Conservation (phyloP, 129 eudicot species). For the Lactuca sativa region DNA sequence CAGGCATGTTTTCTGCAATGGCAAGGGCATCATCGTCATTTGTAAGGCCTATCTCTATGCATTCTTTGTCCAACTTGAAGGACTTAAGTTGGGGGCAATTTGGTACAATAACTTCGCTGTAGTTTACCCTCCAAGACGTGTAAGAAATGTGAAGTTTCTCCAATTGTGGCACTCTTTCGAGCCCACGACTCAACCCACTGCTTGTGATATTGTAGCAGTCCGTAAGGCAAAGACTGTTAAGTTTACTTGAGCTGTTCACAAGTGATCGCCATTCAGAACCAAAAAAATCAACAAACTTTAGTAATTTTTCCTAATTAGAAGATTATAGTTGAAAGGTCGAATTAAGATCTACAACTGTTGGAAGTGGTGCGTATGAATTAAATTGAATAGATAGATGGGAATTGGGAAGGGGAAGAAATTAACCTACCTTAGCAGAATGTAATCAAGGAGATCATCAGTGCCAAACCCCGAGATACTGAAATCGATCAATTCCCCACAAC, state of each 20-base stretch:
- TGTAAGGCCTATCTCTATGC: too few species aligned
- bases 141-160: conserved; percentile 42
- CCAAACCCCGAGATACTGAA: neutral
- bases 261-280: neutral
- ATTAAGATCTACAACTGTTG: too few species aligned
- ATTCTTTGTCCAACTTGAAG: conserved; percentile 29
- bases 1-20: conserved; percentile 41
- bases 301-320: neutral
- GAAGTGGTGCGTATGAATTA: neutral
- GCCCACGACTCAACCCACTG: conserved; percentile 26
- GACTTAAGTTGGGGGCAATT: conserved; percentile 31
- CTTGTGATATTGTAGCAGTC: conserved; percentile 16
- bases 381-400: neutral
- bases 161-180: conserved; percentile 31
- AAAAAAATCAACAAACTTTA: neutral
- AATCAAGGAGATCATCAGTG: neutral
- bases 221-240: conserved; percentile 33
- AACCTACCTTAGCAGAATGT: neutral
- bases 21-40: conserved; percentile 45
- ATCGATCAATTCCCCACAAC: neutral
- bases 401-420: neutral
- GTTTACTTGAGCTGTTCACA: conserved; percentile 31
- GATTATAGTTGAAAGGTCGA: neutral
- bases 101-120: conserved; percentile 21
- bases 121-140: neutral